phyloP scores from a whole-genome alignment of 768 basidiomycete genomes.

The Mycena filopes region DNA sequence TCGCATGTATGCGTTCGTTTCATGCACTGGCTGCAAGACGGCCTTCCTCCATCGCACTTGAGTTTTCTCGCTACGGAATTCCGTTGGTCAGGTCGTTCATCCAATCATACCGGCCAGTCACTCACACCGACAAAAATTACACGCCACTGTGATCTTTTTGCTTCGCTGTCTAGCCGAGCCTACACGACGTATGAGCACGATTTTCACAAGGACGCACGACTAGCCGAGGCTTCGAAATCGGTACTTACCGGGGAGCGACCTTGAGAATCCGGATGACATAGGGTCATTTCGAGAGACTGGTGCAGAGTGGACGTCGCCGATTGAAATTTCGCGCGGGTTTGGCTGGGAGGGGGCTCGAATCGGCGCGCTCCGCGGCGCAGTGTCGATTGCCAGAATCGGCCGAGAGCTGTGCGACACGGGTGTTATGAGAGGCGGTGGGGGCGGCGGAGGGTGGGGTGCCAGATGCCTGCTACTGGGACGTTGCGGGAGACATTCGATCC shows the following conservation, averaged over 20 bases:
- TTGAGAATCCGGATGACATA: slow-evolving; percentile 46
- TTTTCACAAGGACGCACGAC: slow-evolving; percentile 30
- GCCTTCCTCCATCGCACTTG: slow-evolving; percentile 88
- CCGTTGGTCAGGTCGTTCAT: slow-evolving; percentile 26
- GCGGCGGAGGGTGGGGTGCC: slow-evolving; percentile 50
- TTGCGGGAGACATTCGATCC: slow-evolving; percentile 64
- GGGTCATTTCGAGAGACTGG: slow-evolving; percentile 57
- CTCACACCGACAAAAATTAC: slow-evolving; percentile 92
- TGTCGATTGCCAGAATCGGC: slow-evolving; percentile 72
- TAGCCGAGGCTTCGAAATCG: neutral
- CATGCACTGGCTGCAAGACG: slow-evolving; percentile 83
- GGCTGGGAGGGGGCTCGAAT: slow-evolving; percentile 58
- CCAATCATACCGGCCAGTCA: slow-evolving; percentile 18
- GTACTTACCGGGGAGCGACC: slow-evolving; percentile 41
- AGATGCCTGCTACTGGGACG: slow-evolving; percentile 58
- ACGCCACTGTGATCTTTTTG: slow-evolving; percentile 90
- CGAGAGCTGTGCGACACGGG: slow-evolving; percentile 59
- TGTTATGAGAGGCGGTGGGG: slow-evolving; percentile 55
- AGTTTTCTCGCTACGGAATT: slow-evolving; percentile 77
- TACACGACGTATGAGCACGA: slow-evolving; percentile 39
- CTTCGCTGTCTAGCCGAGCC: slow-evolving; percentile 74
- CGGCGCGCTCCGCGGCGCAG: slow-evolving; percentile 58
- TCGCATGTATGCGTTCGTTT: slow-evolving; percentile 85
- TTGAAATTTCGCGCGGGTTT: slow-evolving; percentile 57
- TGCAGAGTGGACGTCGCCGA: slow-evolving; percentile 57